Evolutionary conservation across 2,329 filamentous ascomycete genomes (phyloP), one percentile per base, ranked within the genome.

Genomic region (Clonostachys chloroleuca): DNA sequence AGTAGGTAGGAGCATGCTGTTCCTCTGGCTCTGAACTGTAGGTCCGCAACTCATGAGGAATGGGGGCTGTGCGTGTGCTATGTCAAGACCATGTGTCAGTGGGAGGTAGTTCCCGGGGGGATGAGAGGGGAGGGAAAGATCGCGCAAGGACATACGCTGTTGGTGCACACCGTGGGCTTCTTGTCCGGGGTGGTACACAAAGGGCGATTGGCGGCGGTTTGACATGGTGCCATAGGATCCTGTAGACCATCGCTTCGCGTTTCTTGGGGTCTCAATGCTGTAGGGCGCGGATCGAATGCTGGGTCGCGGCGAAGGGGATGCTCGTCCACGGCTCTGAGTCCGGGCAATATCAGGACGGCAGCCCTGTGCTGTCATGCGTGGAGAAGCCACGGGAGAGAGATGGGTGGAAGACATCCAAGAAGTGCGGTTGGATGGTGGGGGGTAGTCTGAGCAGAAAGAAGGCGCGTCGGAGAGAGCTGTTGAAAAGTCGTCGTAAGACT

Each of bases 191-290:
- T 85, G 78, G 62, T 84, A 84, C 40, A 84, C 73, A 53, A 83
- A 81, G 3, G 84, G 77, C 34, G 81, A 75, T 24, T 77, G 74
- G 34, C 83, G 73, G 47, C 78, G 70, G 73, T 72, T 17, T 72
- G 64, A 2, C 35, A 40, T 34, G 24, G 81, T 77, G 17, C 77
- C 83, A 50, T 85, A 89, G 5, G 84, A 88, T 13, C 86, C 86
- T 5, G 87, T 90, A 17, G 87, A 90, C 86, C 87, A 91, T 54
- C 87, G 76, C 72, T 90, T 89, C 60, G 75, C 81, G 60, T 76
- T 82, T 52, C 84, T 78, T 42, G 73, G 74, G 45, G 75, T 78
- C 42, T 89, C 86, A 44, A 89, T 74, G 44, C 72, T 84, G 66
- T 90, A 90, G 1, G 87, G 87, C 16, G 82, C 84, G 39, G 85